Evolutionary conservation across 371 early-diverging fungal genomes (phyloP), one percentile per base, ranked within the genome.

Genomic region (Apophysomyces sp.): DNA sequence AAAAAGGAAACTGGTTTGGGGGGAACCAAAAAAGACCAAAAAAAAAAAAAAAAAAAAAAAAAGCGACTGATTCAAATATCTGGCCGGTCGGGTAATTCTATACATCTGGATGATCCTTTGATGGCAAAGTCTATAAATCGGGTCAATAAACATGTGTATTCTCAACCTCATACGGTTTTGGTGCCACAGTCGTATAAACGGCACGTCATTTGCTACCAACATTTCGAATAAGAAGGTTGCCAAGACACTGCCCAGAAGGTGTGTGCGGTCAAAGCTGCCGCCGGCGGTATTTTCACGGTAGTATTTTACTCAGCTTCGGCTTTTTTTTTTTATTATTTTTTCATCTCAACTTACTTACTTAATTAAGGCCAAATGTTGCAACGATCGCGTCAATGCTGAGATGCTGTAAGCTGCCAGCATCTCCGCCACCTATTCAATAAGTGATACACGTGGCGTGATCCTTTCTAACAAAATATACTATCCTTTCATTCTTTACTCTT

Each of bases 131-230:
- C 64, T 69, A 55, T 87, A 87, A 32, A 87, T 85, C 2, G 84
- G 82, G 1, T 76, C 68, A 26, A 89, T 71, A 11, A 90, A 56
- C 52, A 72, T 73, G 30, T 87, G 77, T 29, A 90, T 88, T 27
- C 85, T 85, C 3, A 90, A 89, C 12, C 88, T 65, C 91, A 90
- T 92, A 59, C 92, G 83, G 24, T 88, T 71, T 65, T 90, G 91
- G 54, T 79, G 73, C 2, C 77, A 73, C 30, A 90, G 63, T 36
- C 76, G 58, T 0, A 82, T 65, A 24, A 74, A 83, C 0, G 87
- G 88, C n/a, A 89, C 70, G 0, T 73, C 52, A 32, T 74, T 69
- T 18, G 57, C 65, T 3, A 83, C 79, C 29, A 89, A 67, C 8
- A 90, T 80, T 61, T 92, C 92, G 71, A 90, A 89, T 51, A 90